A percentile compares a stretch with the other conserved stretches of the same genome.
These are phyloP conservation scores for Colletotrichum liriopes DNA, from an alignment of 2,329 filamentous ascomycete species.

Conservation along the genomic window DNA sequence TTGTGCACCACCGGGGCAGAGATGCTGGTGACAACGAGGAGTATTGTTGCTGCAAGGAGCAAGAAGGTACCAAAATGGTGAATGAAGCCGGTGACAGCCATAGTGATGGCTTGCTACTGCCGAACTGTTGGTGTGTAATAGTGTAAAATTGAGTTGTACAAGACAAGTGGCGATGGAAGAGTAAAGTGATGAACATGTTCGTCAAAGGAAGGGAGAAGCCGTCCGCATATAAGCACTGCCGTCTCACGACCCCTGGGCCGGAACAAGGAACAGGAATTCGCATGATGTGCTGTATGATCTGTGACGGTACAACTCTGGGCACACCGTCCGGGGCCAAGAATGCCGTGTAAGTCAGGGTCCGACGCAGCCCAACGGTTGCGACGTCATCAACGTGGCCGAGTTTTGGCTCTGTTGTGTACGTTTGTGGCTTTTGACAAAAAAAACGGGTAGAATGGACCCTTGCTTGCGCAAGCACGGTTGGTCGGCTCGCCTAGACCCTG, in stretches of 20 bases:
- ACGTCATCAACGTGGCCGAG: constrained; percentile 40
- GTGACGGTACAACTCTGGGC: constrained; percentile 33
- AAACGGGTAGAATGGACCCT: constrained; percentile 26
- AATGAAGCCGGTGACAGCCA: constrained; percentile 66
- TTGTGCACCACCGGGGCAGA: constrained; percentile 72
- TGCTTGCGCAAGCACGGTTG: constrained; percentile 34
- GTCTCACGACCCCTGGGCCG: constrained; percentile 12
- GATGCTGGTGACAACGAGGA: constrained; percentile 72
- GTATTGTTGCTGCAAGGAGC: constrained; percentile 68
- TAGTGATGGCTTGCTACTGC: constrained; percentile 50
- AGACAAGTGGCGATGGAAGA: constrained; percentile 21
- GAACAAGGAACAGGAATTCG: constrained; percentile 32
- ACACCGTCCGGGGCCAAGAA: constrained; percentile 33
- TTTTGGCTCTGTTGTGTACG: background rate
- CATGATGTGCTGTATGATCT: constrained; percentile 34
- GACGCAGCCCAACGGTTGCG: constrained; percentile 28
- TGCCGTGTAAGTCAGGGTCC: constrained; percentile 38
- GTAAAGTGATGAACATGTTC: constrained; percentile 18
- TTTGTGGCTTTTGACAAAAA: constrained; percentile 12
- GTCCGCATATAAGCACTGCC: constrained; percentile 41
- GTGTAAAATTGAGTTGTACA: constrained; percentile 7
- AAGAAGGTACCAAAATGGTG: constrained; percentile 73
- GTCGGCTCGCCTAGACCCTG: constrained; percentile 21
- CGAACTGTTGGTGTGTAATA: constrained; percentile 4
- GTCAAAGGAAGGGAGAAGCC: constrained; percentile 24